Conservation (phyloP, 352 stramenopile species). For the Pythium dissotocum region DNA sequence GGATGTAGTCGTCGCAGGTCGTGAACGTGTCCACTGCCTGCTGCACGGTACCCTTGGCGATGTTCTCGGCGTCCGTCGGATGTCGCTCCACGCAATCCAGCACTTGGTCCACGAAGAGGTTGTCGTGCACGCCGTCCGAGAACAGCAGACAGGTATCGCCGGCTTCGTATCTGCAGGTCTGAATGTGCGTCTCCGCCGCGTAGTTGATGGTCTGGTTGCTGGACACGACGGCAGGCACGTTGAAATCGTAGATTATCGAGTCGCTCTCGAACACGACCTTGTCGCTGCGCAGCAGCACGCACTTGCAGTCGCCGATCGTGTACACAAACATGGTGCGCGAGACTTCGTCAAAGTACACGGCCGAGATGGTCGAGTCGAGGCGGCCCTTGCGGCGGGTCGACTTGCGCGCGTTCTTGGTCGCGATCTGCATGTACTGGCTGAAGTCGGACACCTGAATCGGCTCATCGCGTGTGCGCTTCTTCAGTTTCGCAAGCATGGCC, state of each 20-base stretch:
- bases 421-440: conserved; percentile 59
- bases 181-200: conserved; percentile 61
- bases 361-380: conserved; percentile 82
- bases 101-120: conserved; percentile 86
- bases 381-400: conserved; percentile 74
- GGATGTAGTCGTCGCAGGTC: conserved; percentile 68
- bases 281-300: conserved; percentile 64
- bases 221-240: conserved; percentile 84
- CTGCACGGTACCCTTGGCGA: conserved; percentile 72
- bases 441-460: conserved; percentile 66
- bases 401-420: conserved; percentile 74
- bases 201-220: conserved; percentile 89
- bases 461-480: conserved; percentile 56
- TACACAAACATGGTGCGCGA: conserved; percentile 79
- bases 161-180: conserved; percentile 69
- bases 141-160: conserved; percentile 84
- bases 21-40: conserved; percentile 71
- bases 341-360: conserved; percentile 79
- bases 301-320: conserved; percentile 89
- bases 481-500: conserved; percentile 62
- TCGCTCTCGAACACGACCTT: conserved; percentile 85
- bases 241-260: conserved; percentile 91
- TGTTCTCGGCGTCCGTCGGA: conserved; percentile 59
- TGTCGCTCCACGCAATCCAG: conserved; percentile 54
- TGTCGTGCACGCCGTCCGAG: conserved; percentile 88